A percentile compares a stretch with the other conserved stretches of the same genome.
Conservation (phyloP, 2,329 filamentous ascomycete species). For the Aspergillus fumigatus region DNA sequence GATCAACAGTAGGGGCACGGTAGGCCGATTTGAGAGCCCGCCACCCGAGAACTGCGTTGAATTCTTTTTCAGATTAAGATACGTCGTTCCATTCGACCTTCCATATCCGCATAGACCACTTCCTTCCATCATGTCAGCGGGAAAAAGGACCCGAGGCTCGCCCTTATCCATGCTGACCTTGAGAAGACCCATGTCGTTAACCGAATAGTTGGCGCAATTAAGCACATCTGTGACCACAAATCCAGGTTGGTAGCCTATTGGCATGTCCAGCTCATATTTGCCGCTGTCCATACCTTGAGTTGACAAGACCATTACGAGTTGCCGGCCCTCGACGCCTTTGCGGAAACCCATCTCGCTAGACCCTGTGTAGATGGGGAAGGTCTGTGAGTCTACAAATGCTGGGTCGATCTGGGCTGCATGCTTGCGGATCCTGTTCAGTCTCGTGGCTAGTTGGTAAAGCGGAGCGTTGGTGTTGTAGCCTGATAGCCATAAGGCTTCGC, state of each 20-base stretch:
- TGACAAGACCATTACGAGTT: slow-evolving; percentile 42
- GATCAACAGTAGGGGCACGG: not conserved
- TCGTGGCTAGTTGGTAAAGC: slow-evolving; percentile 37
- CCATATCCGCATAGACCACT: slow-evolving; percentile 28
- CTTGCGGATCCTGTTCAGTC: slow-evolving; percentile 41
- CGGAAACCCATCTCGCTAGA: slow-evolving; percentile 41
- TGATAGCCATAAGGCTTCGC: slow-evolving; percentile 55
- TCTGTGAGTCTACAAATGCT: slow-evolving; percentile 36
- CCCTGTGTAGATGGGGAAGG: slow-evolving; percentile 38
- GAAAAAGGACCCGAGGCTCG: slow-evolving; percentile 29
- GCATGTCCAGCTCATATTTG: slow-evolving; percentile 28
- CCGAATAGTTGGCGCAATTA: slow-evolving; percentile 23
- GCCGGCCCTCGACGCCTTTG: slow-evolving; percentile 40
- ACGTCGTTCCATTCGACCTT: not conserved
- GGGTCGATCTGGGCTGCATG: slow-evolving; percentile 33
- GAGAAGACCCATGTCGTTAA: slow-evolving; percentile 21
- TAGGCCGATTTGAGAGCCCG: not conserved
- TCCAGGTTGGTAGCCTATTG: slow-evolving; percentile 22
- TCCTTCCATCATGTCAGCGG: slow-evolving; percentile 22
- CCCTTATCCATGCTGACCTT: slow-evolving; percentile 26
- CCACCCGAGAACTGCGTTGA: not conserved
- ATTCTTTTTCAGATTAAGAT: not conserved
- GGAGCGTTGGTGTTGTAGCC: slow-evolving; percentile 40
- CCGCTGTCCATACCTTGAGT: slow-evolving; percentile 35
- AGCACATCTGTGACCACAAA: slow-evolving; percentile 25